Conservation (phyloP, 257 asterid species). For the Scutellaria barbata region DNA sequence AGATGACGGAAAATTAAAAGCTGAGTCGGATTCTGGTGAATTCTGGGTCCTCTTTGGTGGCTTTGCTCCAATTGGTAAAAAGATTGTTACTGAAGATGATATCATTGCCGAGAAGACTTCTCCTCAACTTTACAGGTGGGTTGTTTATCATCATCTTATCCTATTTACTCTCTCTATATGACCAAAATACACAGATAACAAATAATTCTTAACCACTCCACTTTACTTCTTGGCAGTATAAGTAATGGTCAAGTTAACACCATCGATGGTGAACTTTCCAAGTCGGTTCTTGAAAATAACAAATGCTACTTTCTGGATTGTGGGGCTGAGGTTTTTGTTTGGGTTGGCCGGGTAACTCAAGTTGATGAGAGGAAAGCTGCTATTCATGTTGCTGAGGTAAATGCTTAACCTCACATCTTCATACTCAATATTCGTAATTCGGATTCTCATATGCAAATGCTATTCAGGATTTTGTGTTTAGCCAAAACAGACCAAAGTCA, state of each 20-base stretch:
- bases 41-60: conserved; percentile 99
- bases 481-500: conserved; percentile 90
- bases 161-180: neutral
- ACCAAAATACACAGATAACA: neutral
- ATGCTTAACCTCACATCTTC: conserved; percentile 30
- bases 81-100: conserved; percentile 83
- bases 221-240: conserved; percentile 57
- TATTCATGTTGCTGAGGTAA: conserved; percentile 86
- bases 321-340: conserved; percentile 88
- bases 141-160: conserved; percentile 5
- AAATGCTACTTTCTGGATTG: conserved; percentile 90
- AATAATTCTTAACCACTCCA: conserved; percentile 29
- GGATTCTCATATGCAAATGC: conserved; percentile 38
- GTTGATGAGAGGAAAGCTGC: conserved; percentile 94
- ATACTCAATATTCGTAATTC: neutral
- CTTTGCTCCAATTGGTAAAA: conserved; percentile 95
- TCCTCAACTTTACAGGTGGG: conserved; percentile 74
- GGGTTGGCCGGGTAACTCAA: conserved; percentile 98
- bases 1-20: conserved; percentile 96
- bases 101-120: conserved; percentile 75
- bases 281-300: conserved; percentile 80
- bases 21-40: conserved; percentile 97
- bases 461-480: conserved; percentile 72
- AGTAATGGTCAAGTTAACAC: conserved; percentile 62
- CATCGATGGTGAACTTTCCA: conserved; percentile 81